These are phyloP conservation scores for Citrullus colocynthis DNA, from an alignment of 306 rosid species.

Conservation along the genomic window DNA sequence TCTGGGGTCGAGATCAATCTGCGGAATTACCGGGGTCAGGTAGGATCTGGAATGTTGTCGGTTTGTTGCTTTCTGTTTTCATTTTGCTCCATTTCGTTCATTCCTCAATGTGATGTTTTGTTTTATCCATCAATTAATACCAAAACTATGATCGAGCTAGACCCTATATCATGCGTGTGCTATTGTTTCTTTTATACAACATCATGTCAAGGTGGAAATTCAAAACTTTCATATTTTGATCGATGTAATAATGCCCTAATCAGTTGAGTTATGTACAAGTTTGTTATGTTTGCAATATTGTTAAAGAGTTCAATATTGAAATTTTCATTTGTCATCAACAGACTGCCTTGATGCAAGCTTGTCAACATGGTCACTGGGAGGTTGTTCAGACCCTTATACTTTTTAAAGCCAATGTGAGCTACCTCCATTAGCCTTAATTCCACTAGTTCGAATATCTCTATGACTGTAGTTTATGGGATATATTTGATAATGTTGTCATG, in stretches of 20 bases:
- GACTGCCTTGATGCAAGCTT: constrained; percentile 99
- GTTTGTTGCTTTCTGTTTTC: neutral
- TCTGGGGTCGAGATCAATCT: constrained; percentile 94
- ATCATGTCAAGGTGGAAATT: neutral
- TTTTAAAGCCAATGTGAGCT: constrained; percentile 62
- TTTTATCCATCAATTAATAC: neutral
- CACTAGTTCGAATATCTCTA: neutral
- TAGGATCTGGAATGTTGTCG: constrained; percentile 1
- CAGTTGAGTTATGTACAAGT: neutral
- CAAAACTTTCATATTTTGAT: neutral
- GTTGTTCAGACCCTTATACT: constrained; percentile 75
- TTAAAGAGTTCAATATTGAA: neutral
- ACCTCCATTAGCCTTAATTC: neutral
- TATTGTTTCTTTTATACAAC: neutral
- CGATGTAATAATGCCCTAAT: neutral
- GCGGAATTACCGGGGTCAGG: constrained; percentile 98
- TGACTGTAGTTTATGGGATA: neutral
- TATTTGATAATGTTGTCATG: neutral
- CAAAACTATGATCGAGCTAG: neutral
- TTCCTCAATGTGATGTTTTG: neutral
- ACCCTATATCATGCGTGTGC: neutral
- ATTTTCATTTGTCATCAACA: constrained; percentile 9
- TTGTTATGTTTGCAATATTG: neutral
- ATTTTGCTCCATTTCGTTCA: neutral
- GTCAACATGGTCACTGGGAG: constrained; percentile 99